Percentiles rank a stretch among this genome's conserved stretches.
Conservation (phyloP, 352 stramenopile species). For the Pythium brassicae region DNA sequence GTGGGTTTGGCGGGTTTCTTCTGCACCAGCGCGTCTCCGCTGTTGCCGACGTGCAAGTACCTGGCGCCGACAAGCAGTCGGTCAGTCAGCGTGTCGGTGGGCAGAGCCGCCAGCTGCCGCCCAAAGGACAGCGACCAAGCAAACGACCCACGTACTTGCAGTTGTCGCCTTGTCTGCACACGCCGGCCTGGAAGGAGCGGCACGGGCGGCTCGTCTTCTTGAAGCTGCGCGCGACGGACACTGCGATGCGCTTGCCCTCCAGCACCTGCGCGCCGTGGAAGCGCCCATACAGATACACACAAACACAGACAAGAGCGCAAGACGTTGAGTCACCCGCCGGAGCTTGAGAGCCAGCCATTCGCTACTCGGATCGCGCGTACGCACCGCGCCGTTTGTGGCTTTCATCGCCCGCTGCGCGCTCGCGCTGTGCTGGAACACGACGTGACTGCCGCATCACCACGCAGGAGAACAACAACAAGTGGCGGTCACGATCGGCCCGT, state of each 20-base stretch:
- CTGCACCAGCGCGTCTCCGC: neutral
- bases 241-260: conserved; percentile 46
- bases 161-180: conserved; percentile 49
- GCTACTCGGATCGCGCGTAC: neutral
- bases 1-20: neutral
- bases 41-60: conserved; percentile 5
- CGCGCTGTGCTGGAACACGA: conserved; percentile 26
- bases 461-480: neutral
- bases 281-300: too few species aligned
- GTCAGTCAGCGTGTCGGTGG: neutral
- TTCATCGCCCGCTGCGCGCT: conserved; percentile 33
- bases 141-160: conserved; percentile 82
- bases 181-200: conserved; percentile 51
- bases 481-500: neutral
- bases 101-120: too few species aligned
- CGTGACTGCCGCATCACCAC: conserved; percentile 20
- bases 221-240: conserved; percentile 36
- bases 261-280: conserved; percentile 20
- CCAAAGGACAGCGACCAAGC: too few species aligned
- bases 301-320: too few species aligned
- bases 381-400: conserved; percentile 44
- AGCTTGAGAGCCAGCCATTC: too few species aligned
- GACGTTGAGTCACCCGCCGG: too few species aligned
- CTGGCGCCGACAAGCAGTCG: neutral
- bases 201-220: conserved; percentile 35